Percentiles rank a stretch among this genome's conserved stretches.
Conservation (phyloP, 2,329 filamentous ascomycete species). For the Ophiocordyceps camponoti-rufipedis region DNA sequence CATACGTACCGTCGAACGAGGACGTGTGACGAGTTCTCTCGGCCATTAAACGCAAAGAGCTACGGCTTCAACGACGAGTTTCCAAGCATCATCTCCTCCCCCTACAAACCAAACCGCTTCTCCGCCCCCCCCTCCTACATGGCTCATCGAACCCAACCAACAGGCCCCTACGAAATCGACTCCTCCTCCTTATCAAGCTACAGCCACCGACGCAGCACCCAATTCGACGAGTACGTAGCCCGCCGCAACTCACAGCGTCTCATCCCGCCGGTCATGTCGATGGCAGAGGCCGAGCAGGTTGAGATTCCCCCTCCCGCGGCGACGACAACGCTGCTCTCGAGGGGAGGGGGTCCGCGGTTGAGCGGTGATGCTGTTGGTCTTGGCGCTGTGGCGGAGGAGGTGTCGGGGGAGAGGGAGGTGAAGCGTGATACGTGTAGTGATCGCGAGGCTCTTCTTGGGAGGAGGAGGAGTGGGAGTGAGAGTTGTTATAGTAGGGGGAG, state of each 20-base stretch:
- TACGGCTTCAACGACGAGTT: conserved; percentile 23
- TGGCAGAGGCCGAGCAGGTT: background rate
- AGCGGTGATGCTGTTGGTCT: conserved; percentile 6
- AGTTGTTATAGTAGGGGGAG: too few species aligned
- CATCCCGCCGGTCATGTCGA: background rate
- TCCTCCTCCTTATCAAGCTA: conserved; percentile 12
- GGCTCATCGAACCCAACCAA: background rate
- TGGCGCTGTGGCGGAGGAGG: conserved; percentile 21
- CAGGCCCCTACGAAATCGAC: background rate
- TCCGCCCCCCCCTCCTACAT: background rate
- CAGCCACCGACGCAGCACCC: conserved; percentile 25
- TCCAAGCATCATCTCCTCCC: conserved; percentile 12
- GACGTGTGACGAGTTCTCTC: conserved; percentile 29
- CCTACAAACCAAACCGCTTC: background rate
- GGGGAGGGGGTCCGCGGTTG: background rate
- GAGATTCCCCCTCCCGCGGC: background rate
- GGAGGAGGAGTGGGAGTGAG: background rate
- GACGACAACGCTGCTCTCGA: background rate
- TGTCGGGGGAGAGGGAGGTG: conserved; percentile 2
- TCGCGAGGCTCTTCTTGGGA: background rate
- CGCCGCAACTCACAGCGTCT: conserved; percentile 6
- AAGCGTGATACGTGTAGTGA: too few species aligned
- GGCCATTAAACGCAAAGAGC: conserved; percentile 28
- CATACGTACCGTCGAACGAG: conserved; percentile 27
- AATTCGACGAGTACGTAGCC: conserved; percentile 26